These are phyloP conservation scores for Triglochin maritima DNA, from an alignment of 106 monocot species.

Conservation along the genomic window DNA sequence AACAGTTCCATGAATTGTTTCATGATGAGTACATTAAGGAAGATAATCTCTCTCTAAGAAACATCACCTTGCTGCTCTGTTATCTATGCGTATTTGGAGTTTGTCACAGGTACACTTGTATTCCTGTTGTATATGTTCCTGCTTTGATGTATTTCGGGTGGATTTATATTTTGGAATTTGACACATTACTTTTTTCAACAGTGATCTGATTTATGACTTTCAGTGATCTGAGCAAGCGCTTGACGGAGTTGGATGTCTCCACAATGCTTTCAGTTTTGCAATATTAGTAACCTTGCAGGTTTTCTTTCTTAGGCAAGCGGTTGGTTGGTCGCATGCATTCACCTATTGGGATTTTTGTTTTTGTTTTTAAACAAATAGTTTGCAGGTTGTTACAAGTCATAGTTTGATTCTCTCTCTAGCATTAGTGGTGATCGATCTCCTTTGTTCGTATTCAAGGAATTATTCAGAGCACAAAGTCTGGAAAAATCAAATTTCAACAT, in stretches of 20 bases:
- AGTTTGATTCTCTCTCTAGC: too few relatives aligned
- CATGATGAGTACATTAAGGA: constrained; percentile 76
- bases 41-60: constrained; percentile 68
- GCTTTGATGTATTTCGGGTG: neutral
- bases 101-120: constrained; percentile 46
- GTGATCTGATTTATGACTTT: constrained; percentile 90
- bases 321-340: neutral
- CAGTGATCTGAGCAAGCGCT: constrained; percentile 53
- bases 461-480: too few relatives aligned
- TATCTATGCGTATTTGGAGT: constrained; percentile 82
- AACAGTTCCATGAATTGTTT: neutral
- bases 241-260: constrained; percentile 87
- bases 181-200: constrained; percentile 24
- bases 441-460: too few relatives aligned
- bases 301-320: neutral
- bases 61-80: constrained; percentile 62
- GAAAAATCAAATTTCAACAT: too few relatives aligned
- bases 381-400: constrained; percentile 85
- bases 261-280: constrained; percentile 62
- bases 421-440: too few relatives aligned
- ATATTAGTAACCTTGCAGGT: constrained; percentile 34
- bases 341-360: neutral
- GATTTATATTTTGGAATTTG: neutral
- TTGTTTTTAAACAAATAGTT: neutral
- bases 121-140: neutral